Evolutionary conservation across 257 asterid genomes (phyloP), one percentile per base, ranked within the genome.

Genomic region (Solanum tarijense): DNA sequence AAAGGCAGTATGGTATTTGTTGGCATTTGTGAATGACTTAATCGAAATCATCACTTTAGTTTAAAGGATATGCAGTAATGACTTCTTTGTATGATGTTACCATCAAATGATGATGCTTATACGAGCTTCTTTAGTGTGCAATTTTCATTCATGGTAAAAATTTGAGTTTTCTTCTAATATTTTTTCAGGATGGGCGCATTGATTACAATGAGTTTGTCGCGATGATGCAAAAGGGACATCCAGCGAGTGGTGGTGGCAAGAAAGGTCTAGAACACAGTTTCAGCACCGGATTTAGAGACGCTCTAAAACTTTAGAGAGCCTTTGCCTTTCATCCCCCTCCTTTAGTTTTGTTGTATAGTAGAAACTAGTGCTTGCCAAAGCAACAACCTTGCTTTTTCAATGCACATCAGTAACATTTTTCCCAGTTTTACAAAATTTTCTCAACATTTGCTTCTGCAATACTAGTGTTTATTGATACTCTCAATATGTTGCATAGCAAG

Each of bases 191-290:
- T 68, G 99, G 99, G 11, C 95, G 94, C 12, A 95, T 95, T 23
- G 97, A 95, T 86, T 95, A 95, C 87, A 95, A 95, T 32, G 98
- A 95, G 90, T 95, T 95, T 9, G 98, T 95, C 7, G 91, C 94
- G n/a, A 94, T 94, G 96, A 95, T 95, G 98, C 96, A 94, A 88
- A 94, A 91, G 90, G 98, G 97, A 29, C 92, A 93, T 74, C 94
- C 97, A 1, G 71, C 91, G 6, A 91, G 88, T 12, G 96, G 90
- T 21, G 93, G 91, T 58, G 94, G 89, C 39, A 94, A 93, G 91
- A 88, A 92, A 73, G 94, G 94, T 48, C 87, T 93, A 87, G 97
- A 95, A 87, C 92, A 88, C 84, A 94, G 96, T 93, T 95, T 95
- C 96, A 94, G 98, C 96, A 66, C 94, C 31, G 91, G 93, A 86